Evolutionary conservation across 2,329 filamentous ascomycete species (phyloP), one percentile per base, ranked within the genome.

Genomic region (Endocalyx cinctus): DNA sequence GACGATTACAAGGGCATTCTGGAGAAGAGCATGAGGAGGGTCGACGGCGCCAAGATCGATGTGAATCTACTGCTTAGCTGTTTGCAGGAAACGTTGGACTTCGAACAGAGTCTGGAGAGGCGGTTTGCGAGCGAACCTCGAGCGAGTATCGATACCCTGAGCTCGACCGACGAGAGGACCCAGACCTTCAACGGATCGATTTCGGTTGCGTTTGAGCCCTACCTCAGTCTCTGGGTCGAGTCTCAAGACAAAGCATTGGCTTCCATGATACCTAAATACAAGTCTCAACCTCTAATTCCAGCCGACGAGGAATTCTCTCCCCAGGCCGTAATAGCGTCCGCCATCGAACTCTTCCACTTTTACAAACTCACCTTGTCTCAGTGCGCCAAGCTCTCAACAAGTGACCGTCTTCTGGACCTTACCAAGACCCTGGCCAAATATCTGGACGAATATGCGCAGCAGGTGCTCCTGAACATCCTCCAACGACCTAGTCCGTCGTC

Each of bases 301-400:
- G 67, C 75, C 0, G 92, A 96, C 46, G 92, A 98, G 48, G 92
- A 98, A 35, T 97, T 97, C 58, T 86, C 87, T 26, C 72, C 85
- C 0, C 87, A 94, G 56, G 80, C 87, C 27, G 90, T 98, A 36
- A 90, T 96, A 37, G 73, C 84, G 2, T 97, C 92, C 0, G 94
- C 92, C 4, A 96, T 94, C 28, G 92, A 98, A 55, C 75, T 98
- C 1, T 98, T 98, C 62, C 87, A 95, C 52, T 95, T 96, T 56
- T 98, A 98, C 64, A 87, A 94, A 41, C 76, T 90, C 38, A 90
- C 87, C 0, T 66, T 98, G 22, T 87, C 88, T 4, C 92, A 98
- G 63, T 98, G 92, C 60, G 88, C 92, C 4, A 97, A 96, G 59
- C 72, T 98, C 1, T 97, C 92, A 1, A 96, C 90, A 0, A 85